Conservation (phyloP, 169 alveolate species). For the Ichthyophthirius multifiliis region DNA sequence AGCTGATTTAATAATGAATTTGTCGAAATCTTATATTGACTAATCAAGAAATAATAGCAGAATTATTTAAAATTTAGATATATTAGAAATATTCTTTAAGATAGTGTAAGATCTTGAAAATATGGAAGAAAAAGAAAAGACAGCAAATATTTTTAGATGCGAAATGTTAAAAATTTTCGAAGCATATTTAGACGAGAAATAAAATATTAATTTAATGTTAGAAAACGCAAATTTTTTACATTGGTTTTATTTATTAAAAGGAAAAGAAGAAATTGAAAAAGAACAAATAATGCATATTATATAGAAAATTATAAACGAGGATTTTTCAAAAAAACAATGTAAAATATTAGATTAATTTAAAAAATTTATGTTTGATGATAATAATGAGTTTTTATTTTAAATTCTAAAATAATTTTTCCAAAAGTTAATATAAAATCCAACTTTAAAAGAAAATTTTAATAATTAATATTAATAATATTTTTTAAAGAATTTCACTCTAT, state of each 20-base stretch:
- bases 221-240: not conserved
- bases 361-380: not conserved
- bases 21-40: not conserved
- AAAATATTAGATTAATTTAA: not conserved
- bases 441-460: not conserved
- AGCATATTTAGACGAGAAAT: not conserved
- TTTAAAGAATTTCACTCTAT: not conserved
- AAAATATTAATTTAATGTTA: not conserved
- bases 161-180: not conserved
- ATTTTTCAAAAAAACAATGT: not conserved
- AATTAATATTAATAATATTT: not conserved
- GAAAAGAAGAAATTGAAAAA: not conserved
- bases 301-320: not conserved
- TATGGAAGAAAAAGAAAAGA: not conserved
- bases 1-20: not conserved
- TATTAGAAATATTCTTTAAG: not conserved
- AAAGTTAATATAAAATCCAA: not conserved
- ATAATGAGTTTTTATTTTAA: too few relatives aligned
- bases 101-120: not conserved
- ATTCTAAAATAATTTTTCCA: not conserved
- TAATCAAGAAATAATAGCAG: not conserved
- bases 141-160: not conserved
- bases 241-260: not conserved
- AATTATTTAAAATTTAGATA: not conserved
- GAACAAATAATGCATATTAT: not conserved